Conservation (phyloP, 495 filamentous ascomycete species). For the Lasiosphaeris hirsuta region DNA sequence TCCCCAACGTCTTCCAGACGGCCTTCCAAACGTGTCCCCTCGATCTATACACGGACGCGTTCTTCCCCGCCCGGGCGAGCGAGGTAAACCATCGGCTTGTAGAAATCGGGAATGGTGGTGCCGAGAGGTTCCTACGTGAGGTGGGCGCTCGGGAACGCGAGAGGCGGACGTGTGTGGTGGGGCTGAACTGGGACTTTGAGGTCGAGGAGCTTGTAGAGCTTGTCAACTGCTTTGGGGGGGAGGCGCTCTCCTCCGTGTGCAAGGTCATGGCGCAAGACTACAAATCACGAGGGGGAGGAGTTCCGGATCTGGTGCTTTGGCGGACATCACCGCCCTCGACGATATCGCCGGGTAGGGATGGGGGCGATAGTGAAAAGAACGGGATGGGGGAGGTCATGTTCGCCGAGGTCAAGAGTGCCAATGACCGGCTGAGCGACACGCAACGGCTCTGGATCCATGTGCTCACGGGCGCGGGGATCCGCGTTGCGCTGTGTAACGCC, state of each 20-base stretch:
- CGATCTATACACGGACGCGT: slow-evolving; percentile 90
- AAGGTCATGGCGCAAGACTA: slow-evolving; percentile 97
- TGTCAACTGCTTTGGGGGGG: slow-evolving; percentile 72
- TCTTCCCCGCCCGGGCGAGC: slow-evolving; percentile 77
- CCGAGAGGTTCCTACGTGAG: slow-evolving; percentile 60
- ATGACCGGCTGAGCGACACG: slow-evolving; percentile 93
- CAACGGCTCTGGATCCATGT: slow-evolving; percentile 97
- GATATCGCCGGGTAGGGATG: slow-evolving; percentile 21
- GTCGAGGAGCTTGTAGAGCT: slow-evolving; percentile 80
- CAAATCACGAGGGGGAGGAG: slow-evolving; percentile 75
- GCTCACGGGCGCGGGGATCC: slow-evolving; percentile 74
- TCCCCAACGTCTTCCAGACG: slow-evolving; percentile 96
- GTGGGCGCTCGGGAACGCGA: slow-evolving; percentile 64
- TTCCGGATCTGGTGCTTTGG: slow-evolving; percentile 95
- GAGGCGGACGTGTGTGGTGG: slow-evolving; percentile 76
- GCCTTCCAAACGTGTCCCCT: slow-evolving; percentile 89
- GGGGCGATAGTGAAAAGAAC: slow-evolving; percentile 7
- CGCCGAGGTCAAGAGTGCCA: slow-evolving; percentile 89
- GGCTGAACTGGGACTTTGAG: slow-evolving; percentile 85
- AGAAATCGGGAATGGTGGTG: slow-evolving; percentile 75
- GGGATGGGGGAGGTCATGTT: slow-evolving; percentile 66
- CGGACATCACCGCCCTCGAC: slow-evolving; percentile 25
- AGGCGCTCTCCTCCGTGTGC: slow-evolving; percentile 75
- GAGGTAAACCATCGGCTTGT: slow-evolving; percentile 89
- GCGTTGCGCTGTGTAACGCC: slow-evolving; percentile 85